Evolutionary conservation across 805 yeast species (phyloP).

Genomic region (Suhomyces sp.): DNA sequence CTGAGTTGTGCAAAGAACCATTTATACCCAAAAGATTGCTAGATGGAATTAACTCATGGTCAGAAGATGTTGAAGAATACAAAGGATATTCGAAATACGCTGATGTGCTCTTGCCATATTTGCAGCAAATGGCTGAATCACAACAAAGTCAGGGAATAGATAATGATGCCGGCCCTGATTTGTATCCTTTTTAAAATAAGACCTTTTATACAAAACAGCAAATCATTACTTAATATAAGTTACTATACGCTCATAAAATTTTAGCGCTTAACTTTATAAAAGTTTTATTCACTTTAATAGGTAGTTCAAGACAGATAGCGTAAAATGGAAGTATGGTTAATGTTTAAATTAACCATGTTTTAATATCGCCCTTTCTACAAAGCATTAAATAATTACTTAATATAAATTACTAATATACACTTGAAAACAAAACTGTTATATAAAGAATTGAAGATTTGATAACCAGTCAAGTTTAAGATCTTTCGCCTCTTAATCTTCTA

Average conservation of each 20-base stretch:
- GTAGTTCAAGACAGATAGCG: no score
- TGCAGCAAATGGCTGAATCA: constrained; percentile 45
- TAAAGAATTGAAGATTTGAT: constrained; percentile 8
- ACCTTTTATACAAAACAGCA: background rate
- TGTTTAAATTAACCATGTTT: no score
- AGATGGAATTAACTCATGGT: constrained; percentile 60
- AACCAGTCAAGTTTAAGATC: constrained; percentile 50
- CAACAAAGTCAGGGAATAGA: constrained; percentile 45
- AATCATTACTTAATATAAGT: constrained; percentile 4
- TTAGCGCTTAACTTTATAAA: no score
- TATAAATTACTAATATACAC: constrained; percentile 12
- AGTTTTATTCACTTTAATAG: no score
- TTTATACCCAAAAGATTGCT: constrained; percentile 57
- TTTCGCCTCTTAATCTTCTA: constrained; percentile 96
- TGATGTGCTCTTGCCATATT: constrained; percentile 53
- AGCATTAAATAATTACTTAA: background rate
- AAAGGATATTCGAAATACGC: constrained; percentile 56
- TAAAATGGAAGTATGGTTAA: no score
- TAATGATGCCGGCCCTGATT: constrained; percentile 36
- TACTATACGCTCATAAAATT: constrained; percentile 8
- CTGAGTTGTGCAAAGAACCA: constrained; percentile 56
- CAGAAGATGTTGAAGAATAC: constrained; percentile 56
- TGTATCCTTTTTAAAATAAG: constrained; percentile 39
- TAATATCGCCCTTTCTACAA: background rate
- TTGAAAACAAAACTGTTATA: constrained; percentile 7